A percentile compares a stretch with the other conserved stretches of the same genome.
Evolutionary conservation across 1,139 yeast genomes (phyloP).

Genomic region (Blastobotrys illinoisensis): DNA sequence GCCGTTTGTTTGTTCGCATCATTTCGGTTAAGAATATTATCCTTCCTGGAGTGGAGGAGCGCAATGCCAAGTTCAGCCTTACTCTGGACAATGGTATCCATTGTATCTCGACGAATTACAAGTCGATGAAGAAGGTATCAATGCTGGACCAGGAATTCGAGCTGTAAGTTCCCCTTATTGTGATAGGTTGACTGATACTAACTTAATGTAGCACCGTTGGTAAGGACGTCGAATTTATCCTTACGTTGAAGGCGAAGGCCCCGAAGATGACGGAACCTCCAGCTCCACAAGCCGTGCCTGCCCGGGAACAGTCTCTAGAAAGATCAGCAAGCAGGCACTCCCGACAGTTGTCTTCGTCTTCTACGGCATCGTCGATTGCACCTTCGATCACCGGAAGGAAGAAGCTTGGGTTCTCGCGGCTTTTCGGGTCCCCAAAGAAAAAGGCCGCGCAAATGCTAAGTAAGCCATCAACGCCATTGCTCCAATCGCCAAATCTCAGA

Average conservation of each 20-base stretch:
- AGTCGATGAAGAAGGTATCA: conserved; percentile 42
- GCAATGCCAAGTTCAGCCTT: conserved; percentile 60
- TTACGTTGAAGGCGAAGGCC: conserved; percentile 65
- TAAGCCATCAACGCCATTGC: conserved; percentile 7
- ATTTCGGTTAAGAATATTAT: conserved; percentile 52
- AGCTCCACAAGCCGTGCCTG: conserved; percentile 27
- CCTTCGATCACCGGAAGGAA: not conserved
- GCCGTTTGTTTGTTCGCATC: conserved; percentile 66
- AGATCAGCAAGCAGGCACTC: not conserved
- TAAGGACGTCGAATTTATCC: conserved; percentile 57
- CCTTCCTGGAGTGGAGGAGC: conserved; percentile 50
- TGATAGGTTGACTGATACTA: not conserved
- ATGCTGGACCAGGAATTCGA: conserved; percentile 79
- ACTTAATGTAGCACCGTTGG: conserved; percentile 43
- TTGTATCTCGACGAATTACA: conserved; percentile 68
- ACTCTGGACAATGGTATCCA: conserved; percentile 89
- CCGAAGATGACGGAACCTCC: conserved; percentile 41
- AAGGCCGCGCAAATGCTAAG: conserved; percentile 8
- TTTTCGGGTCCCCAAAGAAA: conserved; percentile 19
- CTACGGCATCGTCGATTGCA: not conserved
- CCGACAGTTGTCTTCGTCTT: not conserved
- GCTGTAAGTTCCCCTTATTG: conserved; percentile 28
- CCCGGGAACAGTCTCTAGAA: conserved; percentile 26
- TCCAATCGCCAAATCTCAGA: conserved; percentile 7
- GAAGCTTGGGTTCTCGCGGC: conserved; percentile 14